Evolutionary conservation across 106 monocot genomes (phyloP), one percentile per base, ranked within the genome.

Genomic region (Ottelia alismoides): DNA sequence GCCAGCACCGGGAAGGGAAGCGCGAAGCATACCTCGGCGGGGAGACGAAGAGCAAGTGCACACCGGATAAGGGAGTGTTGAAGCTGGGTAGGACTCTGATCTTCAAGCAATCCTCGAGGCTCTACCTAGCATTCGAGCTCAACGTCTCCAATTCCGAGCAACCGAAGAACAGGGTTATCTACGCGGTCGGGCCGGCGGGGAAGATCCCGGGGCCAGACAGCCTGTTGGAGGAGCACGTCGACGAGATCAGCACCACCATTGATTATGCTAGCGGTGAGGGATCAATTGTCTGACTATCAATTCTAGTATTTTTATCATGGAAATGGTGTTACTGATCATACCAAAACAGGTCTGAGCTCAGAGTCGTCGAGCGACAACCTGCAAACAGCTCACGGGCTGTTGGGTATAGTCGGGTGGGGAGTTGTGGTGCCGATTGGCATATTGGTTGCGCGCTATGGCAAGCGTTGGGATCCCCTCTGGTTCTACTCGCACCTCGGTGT

Each of bases 401-500:
- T 85, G 60, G 66, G 21, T 1, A 29, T 66, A 26, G 27, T 80
- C 0, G 85, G 85, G 2, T 80, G 85, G 85, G 85, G 85, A 0
- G 61, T 80, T 5, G 31, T 81, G 25, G 54, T 86, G 51, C 85
- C 85, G 0, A 56, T 74, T 18, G 80, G 80, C 1, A 32, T 77
- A 6, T 25, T 70, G 50, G 28, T 64, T n/a, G 85, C 85, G 12
- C 58, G 85, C 9, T 71, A 80, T 40, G 73, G 66, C 48, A 86
- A 77, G 67, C 20, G 45, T 2, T 67, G 61, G 63, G 80, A 80
- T 26, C 80, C 80, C 0, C 49, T 52, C 9, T 86, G 85, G 85
- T 86, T 80, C 70, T 77, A 85, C 66, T 29, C 72, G 16, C 85
- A 85, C 44, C 60, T 74, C 56, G 68, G 64, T 25, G 49, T 85